phyloP scores from a whole-genome alignment of 2,329 filamentous ascomycete genomes.

The Diaporthe capsici region DNA sequence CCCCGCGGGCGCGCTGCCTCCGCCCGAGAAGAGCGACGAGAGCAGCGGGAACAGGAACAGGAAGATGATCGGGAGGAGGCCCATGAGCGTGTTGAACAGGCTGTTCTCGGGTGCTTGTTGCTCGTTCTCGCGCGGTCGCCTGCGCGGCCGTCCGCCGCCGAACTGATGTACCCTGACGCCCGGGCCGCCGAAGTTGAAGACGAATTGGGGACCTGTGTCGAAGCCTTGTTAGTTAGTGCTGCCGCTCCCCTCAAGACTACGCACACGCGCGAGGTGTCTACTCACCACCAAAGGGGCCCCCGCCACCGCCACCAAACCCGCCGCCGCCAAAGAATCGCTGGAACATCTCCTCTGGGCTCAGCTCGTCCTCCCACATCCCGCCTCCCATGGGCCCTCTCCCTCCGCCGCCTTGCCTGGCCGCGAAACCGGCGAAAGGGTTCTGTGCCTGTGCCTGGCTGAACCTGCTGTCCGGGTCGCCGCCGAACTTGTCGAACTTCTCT shows the following conservation, averaged over 20 bases:
- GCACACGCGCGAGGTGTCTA: neutral
- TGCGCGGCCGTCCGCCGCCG: constrained; percentile 82
- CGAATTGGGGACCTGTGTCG: constrained; percentile 87
- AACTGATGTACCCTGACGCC: constrained; percentile 97
- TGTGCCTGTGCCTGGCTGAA: constrained; percentile 77
- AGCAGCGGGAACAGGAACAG: constrained; percentile 90
- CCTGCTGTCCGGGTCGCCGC: constrained; percentile 91
- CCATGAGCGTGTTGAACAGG: constrained; percentile 72
- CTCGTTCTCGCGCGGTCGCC: constrained; percentile 78
- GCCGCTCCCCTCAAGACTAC: neutral
- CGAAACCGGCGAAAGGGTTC: constrained; percentile 76
- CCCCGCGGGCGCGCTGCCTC: constrained; percentile 64
- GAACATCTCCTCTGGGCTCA: constrained; percentile 97
- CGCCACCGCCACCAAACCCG: constrained; percentile 75
- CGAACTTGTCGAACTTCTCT: constrained; percentile 87
- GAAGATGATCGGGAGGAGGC: constrained; percentile 88
- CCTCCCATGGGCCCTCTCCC: constrained; percentile 60
- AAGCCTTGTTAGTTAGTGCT: constrained; percentile 62
- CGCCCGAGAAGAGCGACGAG: constrained; percentile 80
- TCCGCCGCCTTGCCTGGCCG: constrained; percentile 57
- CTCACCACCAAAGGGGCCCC: constrained; percentile 65
- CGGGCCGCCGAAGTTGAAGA: constrained; percentile 94
- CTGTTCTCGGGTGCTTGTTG: constrained; percentile 65
- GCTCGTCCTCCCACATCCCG: constrained; percentile 87
- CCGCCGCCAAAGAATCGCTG: constrained; percentile 94